Evolutionary conservation across 805 yeast genomes (phyloP), one percentile per base, ranked within the genome.

Genomic region (Starmerella powellii): DNA sequence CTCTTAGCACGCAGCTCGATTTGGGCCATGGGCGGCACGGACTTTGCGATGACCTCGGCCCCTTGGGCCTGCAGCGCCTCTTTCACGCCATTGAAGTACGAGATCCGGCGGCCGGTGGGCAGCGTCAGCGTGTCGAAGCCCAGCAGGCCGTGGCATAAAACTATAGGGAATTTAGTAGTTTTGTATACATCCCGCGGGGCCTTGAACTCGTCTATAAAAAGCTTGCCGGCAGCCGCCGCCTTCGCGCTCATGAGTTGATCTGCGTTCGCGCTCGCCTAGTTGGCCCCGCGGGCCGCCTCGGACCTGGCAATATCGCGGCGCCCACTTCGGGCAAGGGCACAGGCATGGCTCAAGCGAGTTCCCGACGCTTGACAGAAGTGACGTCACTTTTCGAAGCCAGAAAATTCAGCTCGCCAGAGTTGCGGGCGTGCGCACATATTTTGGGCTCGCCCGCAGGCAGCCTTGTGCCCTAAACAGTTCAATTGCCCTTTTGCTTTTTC

Each of bases 51-150:
- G 0, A 82, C 88, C 0, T 70, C 68, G 34, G 82, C 73, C 0
- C 95, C 95, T 19, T 73, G 65, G 2, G 58, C 56, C 40, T 70
- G 71, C 19, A 86, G 59, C 0, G 75, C 75, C 26, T 72, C 71
- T 48, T 73, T 73, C 19, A 87, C 74, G 1, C 95, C 95, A 44
- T 71, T 68, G 94, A 94, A 87, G 56, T 87, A 86, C 44, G 79
- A 80, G 19, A 83, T 61, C 32, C 66, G 24, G 2, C 38, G 38
- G 3, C 56, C 59, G 4, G 41, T 34, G 0, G 78, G 75, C 8
- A 76, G 50, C 28, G 63, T 56, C 30, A 73, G 40, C 42, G 64
- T 67, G 52, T 82, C 93, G 52, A 83, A 85, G 1, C 95, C 95
- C 0, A 83, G 74, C 19, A 85, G 68, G 0, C 95, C 95, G 63